A percentile compares a stretch with the other conserved stretches of the same genome.
These are phyloP conservation scores for Wickerhamiella kurtzmanii DNA, from an alignment of 805 yeast species.

Conservation along the genomic window DNA sequence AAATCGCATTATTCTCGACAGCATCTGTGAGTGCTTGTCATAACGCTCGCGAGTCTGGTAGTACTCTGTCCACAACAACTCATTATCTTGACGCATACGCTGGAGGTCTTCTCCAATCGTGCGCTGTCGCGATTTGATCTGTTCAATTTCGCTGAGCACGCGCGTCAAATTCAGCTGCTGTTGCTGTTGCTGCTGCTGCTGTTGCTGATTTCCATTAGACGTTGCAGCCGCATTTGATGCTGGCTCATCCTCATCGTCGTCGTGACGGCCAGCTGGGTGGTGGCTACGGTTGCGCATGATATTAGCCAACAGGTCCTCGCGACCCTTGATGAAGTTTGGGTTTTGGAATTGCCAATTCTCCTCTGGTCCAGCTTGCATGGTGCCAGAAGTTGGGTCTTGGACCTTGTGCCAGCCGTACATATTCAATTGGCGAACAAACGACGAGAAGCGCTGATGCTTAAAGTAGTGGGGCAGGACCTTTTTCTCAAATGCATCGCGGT, in stretches of 20 bases:
- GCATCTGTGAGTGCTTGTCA: conserved; percentile 70
- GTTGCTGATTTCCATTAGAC: conserved; percentile 1
- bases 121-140: conserved; percentile 61
- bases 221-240: not conserved
- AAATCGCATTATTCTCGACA: conserved; percentile 77
- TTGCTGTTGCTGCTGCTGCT: conserved; percentile 23
- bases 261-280: conserved; percentile 15
- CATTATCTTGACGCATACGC: conserved; percentile 76
- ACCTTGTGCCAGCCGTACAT: conserved; percentile 99
- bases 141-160: conserved; percentile 58
- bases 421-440: conserved; percentile 88
- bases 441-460: conserved; percentile 89
- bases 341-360: conserved; percentile 85
- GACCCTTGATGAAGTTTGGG: conserved; percentile 59
- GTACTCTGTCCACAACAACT: conserved; percentile 82
- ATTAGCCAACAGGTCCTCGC: conserved; percentile 73
- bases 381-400: conserved; percentile 71
- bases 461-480: conserved; percentile 78
- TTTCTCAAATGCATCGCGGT: conserved; percentile 74
- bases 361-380: conserved; percentile 36
- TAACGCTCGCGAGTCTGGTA: conserved; percentile 72
- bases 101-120: conserved; percentile 73
- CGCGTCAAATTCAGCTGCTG: conserved; percentile 35
- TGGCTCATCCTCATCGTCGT: not conserved
- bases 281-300: conserved; percentile 61